Conservation (phyloP, 2,329 filamentous ascomycete species). For the Colletotrichum simmondsii region DNA sequence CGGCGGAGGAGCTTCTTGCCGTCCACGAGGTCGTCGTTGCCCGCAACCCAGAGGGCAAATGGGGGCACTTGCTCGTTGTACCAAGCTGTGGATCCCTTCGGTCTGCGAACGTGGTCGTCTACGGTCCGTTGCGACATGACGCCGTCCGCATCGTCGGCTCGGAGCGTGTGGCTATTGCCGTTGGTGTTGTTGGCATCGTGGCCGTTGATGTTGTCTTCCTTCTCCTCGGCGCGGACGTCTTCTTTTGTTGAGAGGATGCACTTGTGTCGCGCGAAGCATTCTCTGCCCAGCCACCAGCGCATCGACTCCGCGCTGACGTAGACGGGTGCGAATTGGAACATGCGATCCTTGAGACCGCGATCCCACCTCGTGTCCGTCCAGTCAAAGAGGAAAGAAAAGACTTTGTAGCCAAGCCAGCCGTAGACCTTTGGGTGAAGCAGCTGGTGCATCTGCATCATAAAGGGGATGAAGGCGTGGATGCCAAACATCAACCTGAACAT, state of each 20-base stretch:
- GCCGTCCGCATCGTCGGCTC: conserved; percentile 46
- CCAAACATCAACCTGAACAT: conserved; percentile 88
- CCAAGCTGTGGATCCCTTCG: conserved; percentile 75
- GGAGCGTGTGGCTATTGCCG: conserved; percentile 38
- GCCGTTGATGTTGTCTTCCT: conserved; percentile 63
- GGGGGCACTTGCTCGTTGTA: conserved; percentile 84
- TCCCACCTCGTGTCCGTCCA: conserved; percentile 93
- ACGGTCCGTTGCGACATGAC: conserved; percentile 33
- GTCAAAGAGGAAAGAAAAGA: conserved; percentile 89
- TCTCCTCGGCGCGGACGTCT: conserved; percentile 71
- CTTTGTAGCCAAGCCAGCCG: conserved; percentile 84
- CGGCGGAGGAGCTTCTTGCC: conserved; percentile 78
- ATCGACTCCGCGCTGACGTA: conserved; percentile 92
- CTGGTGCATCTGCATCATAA: conserved; percentile 88
- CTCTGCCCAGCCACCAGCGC: conserved; percentile 93
- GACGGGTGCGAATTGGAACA: conserved; percentile 93
- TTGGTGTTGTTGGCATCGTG: conserved; percentile 51
- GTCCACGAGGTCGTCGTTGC: conserved; percentile 86
- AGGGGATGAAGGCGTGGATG: conserved; percentile 91
- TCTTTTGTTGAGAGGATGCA: conserved; percentile 87
- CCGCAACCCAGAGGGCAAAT: conserved; percentile 89
- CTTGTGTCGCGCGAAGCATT: conserved; percentile 82
- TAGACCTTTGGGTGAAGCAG: conserved; percentile 75
- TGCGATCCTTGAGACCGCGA: conserved; percentile 77
- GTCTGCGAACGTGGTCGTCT: conserved; percentile 48